These are phyloP conservation scores for Diaporthe longicolla DNA, from an alignment of 2,329 filamentous ascomycete species.

Conservation along the genomic window DNA sequence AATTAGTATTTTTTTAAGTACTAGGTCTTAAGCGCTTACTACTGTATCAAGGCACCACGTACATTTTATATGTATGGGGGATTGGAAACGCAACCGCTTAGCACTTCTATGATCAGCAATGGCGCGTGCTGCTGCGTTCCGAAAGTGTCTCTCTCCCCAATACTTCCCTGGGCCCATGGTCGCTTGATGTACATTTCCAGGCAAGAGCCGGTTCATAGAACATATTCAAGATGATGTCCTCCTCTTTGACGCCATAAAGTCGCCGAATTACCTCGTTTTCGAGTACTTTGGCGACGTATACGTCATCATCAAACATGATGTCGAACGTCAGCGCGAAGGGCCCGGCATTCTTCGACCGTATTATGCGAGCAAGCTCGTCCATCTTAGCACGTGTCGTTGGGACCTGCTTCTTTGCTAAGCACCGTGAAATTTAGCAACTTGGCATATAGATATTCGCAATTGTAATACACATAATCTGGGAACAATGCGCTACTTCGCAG, in stretches of 20 bases:
- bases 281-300: slow-evolving; percentile 47
- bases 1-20: no score
- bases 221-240: slow-evolving; percentile 6
- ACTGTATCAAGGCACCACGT: no score
- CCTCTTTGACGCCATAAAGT: not conserved
- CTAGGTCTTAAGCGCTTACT: no score
- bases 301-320: slow-evolving; percentile 59
- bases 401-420: slow-evolving; percentile 8
- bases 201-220: slow-evolving; percentile 10
- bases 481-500: not conserved
- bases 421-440: not conserved
- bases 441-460: no score
- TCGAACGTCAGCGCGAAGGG: slow-evolving; percentile 68
- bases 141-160: slow-evolving; percentile 6
- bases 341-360: slow-evolving; percentile 66
- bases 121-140: slow-evolving; percentile 14
- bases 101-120: not conserved
- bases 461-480: not conserved
- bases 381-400: not conserved
- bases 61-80: no score
- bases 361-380: slow-evolving; percentile 52
- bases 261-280: not conserved
- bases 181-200: slow-evolving; percentile 25
- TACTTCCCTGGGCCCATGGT: slow-evolving; percentile 6
- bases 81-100: no score